These are phyloP conservation scores for Yamadazyma insecticola DNA, from an alignment of 805 yeast genomes.

Conservation along the genomic window DNA sequence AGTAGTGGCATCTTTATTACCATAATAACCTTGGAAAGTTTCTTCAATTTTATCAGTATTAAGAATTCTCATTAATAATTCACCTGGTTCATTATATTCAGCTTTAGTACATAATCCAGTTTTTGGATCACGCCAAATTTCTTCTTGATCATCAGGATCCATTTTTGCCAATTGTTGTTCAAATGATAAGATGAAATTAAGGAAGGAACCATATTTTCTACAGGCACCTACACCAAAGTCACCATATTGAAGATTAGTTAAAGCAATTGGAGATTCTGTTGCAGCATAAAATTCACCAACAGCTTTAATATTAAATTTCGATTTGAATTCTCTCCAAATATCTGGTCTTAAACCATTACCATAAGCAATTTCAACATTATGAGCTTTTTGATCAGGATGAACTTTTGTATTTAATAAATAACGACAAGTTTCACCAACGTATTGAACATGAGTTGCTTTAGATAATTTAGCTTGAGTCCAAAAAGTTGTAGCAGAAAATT, in stretches of 20 bases:
- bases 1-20: slow-evolving; percentile 72
- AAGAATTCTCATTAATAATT: slow-evolving; percentile 71
- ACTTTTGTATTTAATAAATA: slow-evolving; percentile 65
- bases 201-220: slow-evolving; percentile 66
- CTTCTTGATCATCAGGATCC: slow-evolving; percentile 75
- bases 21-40: slow-evolving; percentile 86
- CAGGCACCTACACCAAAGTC: slow-evolving; percentile 85
- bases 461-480: slow-evolving; percentile 83
- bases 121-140: slow-evolving; percentile 62
- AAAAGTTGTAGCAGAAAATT: slow-evolving; percentile 77
- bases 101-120: slow-evolving; percentile 60
- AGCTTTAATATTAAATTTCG: slow-evolving; percentile 66
- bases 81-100: slow-evolving; percentile 70
- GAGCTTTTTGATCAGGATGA: slow-evolving; percentile 62
- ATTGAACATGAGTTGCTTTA: slow-evolving; percentile 78
- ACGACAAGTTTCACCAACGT: slow-evolving; percentile 93
- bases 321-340: slow-evolving; percentile 79
- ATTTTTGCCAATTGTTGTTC: slow-evolving; percentile 64
- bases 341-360: slow-evolving; percentile 92
- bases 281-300: slow-evolving; percentile 93
- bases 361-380: slow-evolving; percentile 63
- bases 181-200: slow-evolving; percentile 46
- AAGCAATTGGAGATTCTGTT: slow-evolving; percentile 87
- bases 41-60: slow-evolving; percentile 60
- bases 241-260: slow-evolving; percentile 75